phyloP scores from a whole-genome alignment of 2,329 filamentous ascomycete species.

The Sporothrix brasiliensis region DNA sequence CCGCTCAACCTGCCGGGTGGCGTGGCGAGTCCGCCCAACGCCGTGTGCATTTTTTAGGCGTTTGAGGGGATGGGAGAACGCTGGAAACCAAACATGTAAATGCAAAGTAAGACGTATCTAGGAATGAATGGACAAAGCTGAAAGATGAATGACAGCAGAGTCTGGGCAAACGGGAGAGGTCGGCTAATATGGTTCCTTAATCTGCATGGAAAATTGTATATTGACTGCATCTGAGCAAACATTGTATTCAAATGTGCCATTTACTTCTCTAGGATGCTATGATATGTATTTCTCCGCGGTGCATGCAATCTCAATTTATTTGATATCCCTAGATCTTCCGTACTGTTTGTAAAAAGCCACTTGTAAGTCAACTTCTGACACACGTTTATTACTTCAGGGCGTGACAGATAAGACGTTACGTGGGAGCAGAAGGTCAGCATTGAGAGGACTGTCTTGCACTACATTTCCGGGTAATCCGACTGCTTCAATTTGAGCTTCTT shows the following conservation, averaged over 20 bases:
- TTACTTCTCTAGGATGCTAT: background rate
- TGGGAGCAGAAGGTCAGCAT: background rate
- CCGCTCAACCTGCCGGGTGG: constrained; percentile 61
- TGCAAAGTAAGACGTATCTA: background rate
- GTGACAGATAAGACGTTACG: background rate
- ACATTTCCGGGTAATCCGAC: background rate
- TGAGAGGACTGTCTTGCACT: background rate
- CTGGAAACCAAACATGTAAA: background rate
- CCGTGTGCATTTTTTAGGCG: constrained; percentile 46
- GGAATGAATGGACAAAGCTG: background rate
- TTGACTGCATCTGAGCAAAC: too few relatives aligned
- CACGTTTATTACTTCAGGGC: background rate
- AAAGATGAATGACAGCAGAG: background rate
- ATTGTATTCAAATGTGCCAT: too few relatives aligned
- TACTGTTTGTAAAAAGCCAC: background rate
- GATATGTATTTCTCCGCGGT: background rate
- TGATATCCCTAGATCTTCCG: background rate
- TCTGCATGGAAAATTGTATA: too few relatives aligned
- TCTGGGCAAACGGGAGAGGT: background rate
- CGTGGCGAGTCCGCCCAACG: constrained; percentile 54
- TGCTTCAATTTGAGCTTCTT: too few relatives aligned
- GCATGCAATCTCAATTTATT: background rate
- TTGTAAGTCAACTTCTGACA: background rate
- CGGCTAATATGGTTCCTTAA: too few relatives aligned
- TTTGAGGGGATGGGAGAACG: background rate